Evolutionary conservation across 495 filamentous ascomycete genomes (phyloP), one percentile per base, ranked within the genome.

Genomic region (Talaromyces nanjingensis): DNA sequence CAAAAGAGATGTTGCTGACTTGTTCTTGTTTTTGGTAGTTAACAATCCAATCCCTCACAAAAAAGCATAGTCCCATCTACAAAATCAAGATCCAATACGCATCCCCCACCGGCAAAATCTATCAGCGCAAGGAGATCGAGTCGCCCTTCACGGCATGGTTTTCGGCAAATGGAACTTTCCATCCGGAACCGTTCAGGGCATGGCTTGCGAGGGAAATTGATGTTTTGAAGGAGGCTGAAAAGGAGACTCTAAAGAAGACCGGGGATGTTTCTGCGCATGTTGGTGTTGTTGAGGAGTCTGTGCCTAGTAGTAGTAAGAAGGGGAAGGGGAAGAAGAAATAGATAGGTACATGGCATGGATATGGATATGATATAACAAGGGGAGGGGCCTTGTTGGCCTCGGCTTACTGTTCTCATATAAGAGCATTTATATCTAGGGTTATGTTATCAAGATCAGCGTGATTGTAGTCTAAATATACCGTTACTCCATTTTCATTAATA

Each of bases 101-200:
- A 47, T 79, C 84, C 1, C 74, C 77, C 6, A 66, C 77, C 1
- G 74, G 76, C 24, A 77, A 79, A 64, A 72, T 78, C 2, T 66
- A 77, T 4, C 72, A 79, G 67, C 74, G 74, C 25, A 79, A 84
- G 65, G 79, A 85, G 62, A 72, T 91, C 52, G 79, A 83, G 64
- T 80, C 87, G 6, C 82, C 89, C 3, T 98, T 97, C 72, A 89
- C 87, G 20, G 82, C 82, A 27, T 98, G 92, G 92, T 98, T 97
- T 74, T 88, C 93, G 64, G 79, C 78, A 4, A 84, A 90, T 42
- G 93, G 94, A 6, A 83, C 82, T 57, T 96, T 98, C 69, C 84
- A 96, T 58, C 83, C 88, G 4, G 84, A 87, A 66, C 93, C 92
- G 8, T 92, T 97, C 70, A 91, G 94, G 75, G 81, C 83, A 63